Percentiles rank a stretch among this genome's conserved stretches.
Evolutionary conservation across 208 protist genomes (phyloP).

Genomic region (Novymonas esmeraldas): DNA sequence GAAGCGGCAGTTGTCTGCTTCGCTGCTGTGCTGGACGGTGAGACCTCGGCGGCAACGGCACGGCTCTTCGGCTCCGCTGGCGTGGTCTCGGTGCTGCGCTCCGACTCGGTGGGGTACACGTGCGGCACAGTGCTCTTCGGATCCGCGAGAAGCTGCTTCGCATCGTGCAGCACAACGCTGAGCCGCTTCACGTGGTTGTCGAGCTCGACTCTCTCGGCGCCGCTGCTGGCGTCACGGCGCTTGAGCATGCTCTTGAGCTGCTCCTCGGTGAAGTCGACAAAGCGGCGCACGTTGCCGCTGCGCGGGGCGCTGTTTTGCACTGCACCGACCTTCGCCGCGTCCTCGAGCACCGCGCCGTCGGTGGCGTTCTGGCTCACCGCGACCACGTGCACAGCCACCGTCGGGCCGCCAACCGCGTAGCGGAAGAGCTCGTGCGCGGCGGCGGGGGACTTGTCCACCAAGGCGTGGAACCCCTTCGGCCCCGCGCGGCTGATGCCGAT

Average conservation of each 20-base stretch:
- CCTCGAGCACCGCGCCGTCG: slow-evolving; percentile 28
- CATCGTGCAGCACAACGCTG: slow-evolving; percentile 37
- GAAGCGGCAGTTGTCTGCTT: background rate
- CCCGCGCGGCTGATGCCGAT: slow-evolving; percentile 41
- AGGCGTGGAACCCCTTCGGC: slow-evolving; percentile 31
- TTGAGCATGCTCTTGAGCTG: slow-evolving; percentile 31
- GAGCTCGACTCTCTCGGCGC: slow-evolving; percentile 28
- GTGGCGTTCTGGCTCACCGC: slow-evolving; percentile 31
- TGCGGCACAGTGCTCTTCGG: slow-evolving; percentile 39
- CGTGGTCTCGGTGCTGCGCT: background rate
- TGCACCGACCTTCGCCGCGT: slow-evolving; percentile 35
- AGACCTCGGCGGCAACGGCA: background rate
- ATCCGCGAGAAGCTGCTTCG: slow-evolving; percentile 40
- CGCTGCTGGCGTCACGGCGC: slow-evolving; percentile 23
- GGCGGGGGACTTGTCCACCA: slow-evolving; percentile 31
- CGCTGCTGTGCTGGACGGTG: background rate
- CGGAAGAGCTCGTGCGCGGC: slow-evolving; percentile 42
- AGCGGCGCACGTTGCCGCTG: slow-evolving; percentile 68
- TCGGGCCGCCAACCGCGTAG: slow-evolving; percentile 48
- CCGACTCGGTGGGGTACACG: slow-evolving; percentile 39
- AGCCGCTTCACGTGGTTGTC: slow-evolving; percentile 39
- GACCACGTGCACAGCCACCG: slow-evolving; percentile 42
- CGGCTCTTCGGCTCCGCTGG: background rate
- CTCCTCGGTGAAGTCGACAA: slow-evolving; percentile 49
- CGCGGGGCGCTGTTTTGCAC: slow-evolving; percentile 54